Conservation (phyloP, 148 eudicot species). For the Persicaria tinctoria region DNA sequence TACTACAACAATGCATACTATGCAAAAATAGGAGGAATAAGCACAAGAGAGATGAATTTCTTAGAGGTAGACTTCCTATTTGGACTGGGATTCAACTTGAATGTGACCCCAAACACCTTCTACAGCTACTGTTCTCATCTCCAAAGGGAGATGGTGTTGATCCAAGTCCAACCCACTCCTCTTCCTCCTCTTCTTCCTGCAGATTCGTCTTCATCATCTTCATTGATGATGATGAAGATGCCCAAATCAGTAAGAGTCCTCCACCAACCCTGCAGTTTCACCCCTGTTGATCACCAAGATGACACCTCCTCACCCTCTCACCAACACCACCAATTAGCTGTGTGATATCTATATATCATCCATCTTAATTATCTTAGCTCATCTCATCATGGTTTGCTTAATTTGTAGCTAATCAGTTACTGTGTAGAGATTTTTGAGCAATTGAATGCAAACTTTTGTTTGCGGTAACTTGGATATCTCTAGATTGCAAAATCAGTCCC, state of each 20-base stretch:
- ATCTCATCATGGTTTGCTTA: neutral
- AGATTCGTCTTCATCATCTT: conserved; percentile 14
- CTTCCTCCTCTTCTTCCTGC: conserved; percentile 10
- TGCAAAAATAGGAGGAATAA: conserved; percentile 50
- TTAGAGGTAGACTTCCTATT: conserved; percentile 45
- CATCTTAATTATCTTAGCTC: neutral
- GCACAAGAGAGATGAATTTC: conserved; percentile 40
- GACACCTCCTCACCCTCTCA: conserved; percentile 8
- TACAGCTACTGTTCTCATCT: conserved; percentile 32
- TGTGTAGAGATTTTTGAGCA: neutral
- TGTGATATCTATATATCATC: neutral
- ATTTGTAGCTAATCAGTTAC: conserved; percentile 9
- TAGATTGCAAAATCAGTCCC: too few relatives aligned
- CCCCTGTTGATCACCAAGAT: conserved; percentile 8
- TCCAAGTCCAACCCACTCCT: neutral
- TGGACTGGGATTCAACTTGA: conserved; percentile 37
- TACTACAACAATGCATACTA: conserved; percentile 45
- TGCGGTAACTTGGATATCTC: too few relatives aligned
- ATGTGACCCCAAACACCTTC: conserved; percentile 36
- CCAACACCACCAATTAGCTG: conserved; percentile 5
- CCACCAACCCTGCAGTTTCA: conserved; percentile 2
- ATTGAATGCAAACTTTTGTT: neutral
- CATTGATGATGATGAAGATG: conserved; percentile 5
- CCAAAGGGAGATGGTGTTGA: conserved; percentile 29
- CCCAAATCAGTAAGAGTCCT: conserved; percentile 5